phyloP scores from a whole-genome alignment of 176 grass and related monocot genomes.

The Ensete glaucum region DNA sequence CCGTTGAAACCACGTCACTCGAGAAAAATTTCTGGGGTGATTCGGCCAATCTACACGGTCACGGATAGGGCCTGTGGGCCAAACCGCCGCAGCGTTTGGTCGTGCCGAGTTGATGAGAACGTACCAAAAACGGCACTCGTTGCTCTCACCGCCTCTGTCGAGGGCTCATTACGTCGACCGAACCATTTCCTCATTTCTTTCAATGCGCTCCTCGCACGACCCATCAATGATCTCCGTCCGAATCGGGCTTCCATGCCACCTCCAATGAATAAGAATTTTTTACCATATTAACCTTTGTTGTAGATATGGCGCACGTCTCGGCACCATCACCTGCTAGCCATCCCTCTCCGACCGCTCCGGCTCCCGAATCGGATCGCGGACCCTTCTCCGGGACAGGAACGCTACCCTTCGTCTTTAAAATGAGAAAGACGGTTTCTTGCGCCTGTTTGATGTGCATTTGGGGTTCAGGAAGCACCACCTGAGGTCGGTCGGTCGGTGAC shows the following conservation, averaged over 20 bases:
- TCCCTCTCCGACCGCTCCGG: background rate
- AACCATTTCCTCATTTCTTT: background rate
- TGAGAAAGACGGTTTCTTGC: background rate
- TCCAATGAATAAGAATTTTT: background rate
- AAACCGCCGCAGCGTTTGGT: no score
- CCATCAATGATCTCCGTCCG: no score
- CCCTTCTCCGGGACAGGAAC: background rate
- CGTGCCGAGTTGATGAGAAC: no score
- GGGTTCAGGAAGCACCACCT: background rate
- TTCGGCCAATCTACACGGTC: no score
- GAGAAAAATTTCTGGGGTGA: no score
- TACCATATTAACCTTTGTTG: background rate
- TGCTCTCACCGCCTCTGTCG: no score
- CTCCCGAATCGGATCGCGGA: constrained; percentile 5
- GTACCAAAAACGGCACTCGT: no score
- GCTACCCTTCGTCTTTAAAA: background rate
- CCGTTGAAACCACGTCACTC: no score
- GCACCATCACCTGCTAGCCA: background rate
- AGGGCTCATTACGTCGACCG: no score
- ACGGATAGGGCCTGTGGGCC: no score
- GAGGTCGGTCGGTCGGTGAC: background rate
- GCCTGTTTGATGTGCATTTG: background rate
- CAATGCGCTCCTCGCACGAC: background rate
- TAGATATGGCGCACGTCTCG: constrained; percentile 13
- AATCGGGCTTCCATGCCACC: background rate